These are phyloP conservation scores for Domatiomyces globalis DNA, from an alignment of 2,329 filamentous ascomycete species.

Conservation along the genomic window DNA sequence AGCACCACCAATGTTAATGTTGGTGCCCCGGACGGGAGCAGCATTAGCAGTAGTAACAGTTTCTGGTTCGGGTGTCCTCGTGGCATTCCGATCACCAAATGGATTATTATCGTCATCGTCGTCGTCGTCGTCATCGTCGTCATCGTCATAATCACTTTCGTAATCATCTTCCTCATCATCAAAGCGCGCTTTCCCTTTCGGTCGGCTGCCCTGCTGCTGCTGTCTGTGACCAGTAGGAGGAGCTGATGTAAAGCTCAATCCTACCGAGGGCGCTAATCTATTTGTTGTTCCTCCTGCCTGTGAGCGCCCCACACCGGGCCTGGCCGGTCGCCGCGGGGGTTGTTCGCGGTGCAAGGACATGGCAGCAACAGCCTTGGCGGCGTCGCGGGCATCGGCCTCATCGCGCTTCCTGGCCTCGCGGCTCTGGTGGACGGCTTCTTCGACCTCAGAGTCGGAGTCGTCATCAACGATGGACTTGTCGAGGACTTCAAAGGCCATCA, in stretches of 20 bases:
- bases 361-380: conserved; percentile 32
- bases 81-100: conserved; percentile 69
- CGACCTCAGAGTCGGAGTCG: conserved; percentile 49
- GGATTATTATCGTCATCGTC: conserved; percentile 72
- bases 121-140: conserved; percentile 45
- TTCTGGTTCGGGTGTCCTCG: conserved; percentile 36
- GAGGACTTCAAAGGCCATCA: conserved; percentile 90
- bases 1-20: not conserved
- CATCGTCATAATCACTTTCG: conserved; percentile 40
- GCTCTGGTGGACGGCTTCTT: conserved; percentile 36
- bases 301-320: conserved; percentile 10
- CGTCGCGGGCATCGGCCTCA: conserved; percentile 15
- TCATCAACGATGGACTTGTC: conserved; percentile 47
- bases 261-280: not conserved
- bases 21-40: too few species aligned
- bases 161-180: conserved; percentile 33
- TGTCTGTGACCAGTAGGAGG: not conserved
- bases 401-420: conserved; percentile 14
- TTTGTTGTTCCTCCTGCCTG: not conserved
- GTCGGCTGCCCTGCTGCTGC: conserved; percentile 22
- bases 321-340: conserved; percentile 35
- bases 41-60: not conserved
- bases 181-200: conserved; percentile 14
- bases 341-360: conserved; percentile 26
- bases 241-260: not conserved